Percentiles rank a stretch among this genome's conserved stretches.
Evolutionary conservation across 2,329 filamentous ascomycete species (phyloP).

Genomic region (Colletotrichum sansevieriae): DNA sequence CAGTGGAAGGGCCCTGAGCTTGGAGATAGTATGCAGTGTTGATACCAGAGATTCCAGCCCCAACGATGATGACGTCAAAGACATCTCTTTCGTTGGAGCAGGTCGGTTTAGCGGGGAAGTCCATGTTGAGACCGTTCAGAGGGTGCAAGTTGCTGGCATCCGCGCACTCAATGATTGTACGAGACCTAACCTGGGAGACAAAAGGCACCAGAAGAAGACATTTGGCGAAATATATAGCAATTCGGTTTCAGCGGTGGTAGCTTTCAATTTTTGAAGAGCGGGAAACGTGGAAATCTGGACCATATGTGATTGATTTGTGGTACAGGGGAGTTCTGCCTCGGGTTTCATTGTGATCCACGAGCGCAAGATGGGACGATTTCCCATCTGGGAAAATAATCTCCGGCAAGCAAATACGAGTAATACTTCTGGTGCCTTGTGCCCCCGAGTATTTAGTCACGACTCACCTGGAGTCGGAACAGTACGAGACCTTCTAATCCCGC

Average conservation of each 20-base stretch:
- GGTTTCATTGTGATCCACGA: slow-evolving; percentile 1
- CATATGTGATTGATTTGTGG: too few relatives aligned
- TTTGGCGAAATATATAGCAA: too few relatives aligned
- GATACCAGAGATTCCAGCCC: slow-evolving; percentile 81
- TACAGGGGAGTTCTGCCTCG: background rate
- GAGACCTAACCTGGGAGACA: too few relatives aligned
- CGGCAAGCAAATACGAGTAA: background rate
- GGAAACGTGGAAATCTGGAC: background rate
- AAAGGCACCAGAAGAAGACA: too few relatives aligned
- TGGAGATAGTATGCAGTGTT: slow-evolving; percentile 81
- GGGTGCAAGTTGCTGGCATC: background rate
- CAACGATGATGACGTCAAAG: slow-evolving; percentile 74
- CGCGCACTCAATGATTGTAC: background rate
- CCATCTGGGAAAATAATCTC: slow-evolving; percentile 10
- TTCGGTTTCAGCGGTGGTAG: too few relatives aligned
- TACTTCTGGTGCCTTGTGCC: too few relatives aligned
- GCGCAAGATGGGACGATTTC: slow-evolving; percentile 14
- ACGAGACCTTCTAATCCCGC: too few relatives aligned
- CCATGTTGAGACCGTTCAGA: background rate
- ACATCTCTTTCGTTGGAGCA: background rate
- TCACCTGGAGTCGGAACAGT: too few relatives aligned
- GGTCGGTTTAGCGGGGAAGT: background rate
- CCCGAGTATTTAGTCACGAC: too few relatives aligned
- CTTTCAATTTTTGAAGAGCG: background rate
- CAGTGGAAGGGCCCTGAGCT: slow-evolving; percentile 61